Evolutionary conservation across 2,329 filamentous ascomycete species (phyloP), one percentile per base, ranked within the genome.

Genomic region (Raffaelea ambrosiae): DNA sequence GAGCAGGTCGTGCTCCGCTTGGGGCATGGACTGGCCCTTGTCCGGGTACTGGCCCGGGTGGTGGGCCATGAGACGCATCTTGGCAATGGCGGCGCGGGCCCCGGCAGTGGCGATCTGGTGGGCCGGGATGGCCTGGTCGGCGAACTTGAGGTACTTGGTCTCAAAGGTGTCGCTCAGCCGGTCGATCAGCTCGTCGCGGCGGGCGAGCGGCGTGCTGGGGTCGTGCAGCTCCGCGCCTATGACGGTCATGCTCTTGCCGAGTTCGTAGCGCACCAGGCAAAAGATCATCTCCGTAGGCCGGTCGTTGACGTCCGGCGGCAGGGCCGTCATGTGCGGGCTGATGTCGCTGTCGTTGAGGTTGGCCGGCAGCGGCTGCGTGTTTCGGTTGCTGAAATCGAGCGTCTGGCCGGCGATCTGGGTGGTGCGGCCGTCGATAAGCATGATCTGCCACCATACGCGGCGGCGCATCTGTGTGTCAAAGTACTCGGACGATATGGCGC

Each of bases 381-480:
- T 39, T 26, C 21, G 5, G n/a, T 47, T 44, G 18, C 19, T 10
- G 2, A 50, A 26, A 4, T 18, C 22, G 19, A 47, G 44, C 7
- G 38, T 10, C 44, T 54, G 48, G 21, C 53, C 53, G 0, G 44
- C 31, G 10, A 50, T 38, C 41, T 54, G 53, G 20, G 51, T 33
- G 11, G 36, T 41, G 14, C 72, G 67, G 5, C 72, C 62, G 49
- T 84, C 80, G 2, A 82, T 60, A 11, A 77, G 67, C 21, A 73
- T 65, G 3, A 83, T 66, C 43, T 74, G 69, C 70, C 76, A 81
- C 74, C 79, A 83, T 1, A 80, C 59, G 1, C 79, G 66, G 11
- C 79, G 67, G 5, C 78, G 69, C 55, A 81, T 73, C 56, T 83
- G 76, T 1, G 71, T 68, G 31, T 83, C 76, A 47, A 79, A 83